A percentile compares a stretch with the other conserved stretches of the same genome.
phyloP scores from a whole-genome alignment of 495 filamentous ascomycete species.

The Penicillium manginii region DNA sequence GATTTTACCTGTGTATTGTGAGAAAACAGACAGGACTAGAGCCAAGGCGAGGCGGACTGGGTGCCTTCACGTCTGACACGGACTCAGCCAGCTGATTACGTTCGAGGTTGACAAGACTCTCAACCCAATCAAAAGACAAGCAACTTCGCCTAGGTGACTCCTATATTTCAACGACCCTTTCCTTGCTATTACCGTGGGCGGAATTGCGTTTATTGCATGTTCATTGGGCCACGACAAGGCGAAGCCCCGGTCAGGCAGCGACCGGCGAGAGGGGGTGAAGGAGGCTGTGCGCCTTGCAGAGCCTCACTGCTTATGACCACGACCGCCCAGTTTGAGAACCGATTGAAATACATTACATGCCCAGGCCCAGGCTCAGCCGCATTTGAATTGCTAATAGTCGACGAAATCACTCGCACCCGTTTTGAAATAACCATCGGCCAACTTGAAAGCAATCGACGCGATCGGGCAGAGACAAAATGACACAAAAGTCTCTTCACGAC shows the following conservation, averaged over 20 bases:
- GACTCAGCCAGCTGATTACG: not conserved
- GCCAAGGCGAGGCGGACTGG: not conserved
- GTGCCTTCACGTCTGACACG: not conserved
- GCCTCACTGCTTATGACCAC: not conserved
- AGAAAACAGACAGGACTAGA: not conserved
- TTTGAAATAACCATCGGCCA: no score
- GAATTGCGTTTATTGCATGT: not conserved
- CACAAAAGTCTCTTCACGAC: not conserved
- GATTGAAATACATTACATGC: not conserved
- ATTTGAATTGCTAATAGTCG: no score
- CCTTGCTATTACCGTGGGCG: no score
- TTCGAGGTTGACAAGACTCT: not conserved
- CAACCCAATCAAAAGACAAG: not conserved
- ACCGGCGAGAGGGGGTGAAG: not conserved
- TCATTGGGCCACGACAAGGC: not conserved
- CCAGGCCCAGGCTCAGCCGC: no score
- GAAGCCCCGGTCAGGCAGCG: not conserved
- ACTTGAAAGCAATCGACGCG: not conserved
- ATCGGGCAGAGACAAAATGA: not conserved
- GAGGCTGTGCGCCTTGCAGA: not conserved
- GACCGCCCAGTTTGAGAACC: not conserved
- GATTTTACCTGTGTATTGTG: not conserved
- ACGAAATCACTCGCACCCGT: no score
- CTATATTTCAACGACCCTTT: no score
- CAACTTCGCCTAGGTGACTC: no score